Evolutionary conservation across 352 stramenopile genomes (phyloP), one percentile per base, ranked within the genome.

Genomic region (Globisporangium acanthophoron): DNA sequence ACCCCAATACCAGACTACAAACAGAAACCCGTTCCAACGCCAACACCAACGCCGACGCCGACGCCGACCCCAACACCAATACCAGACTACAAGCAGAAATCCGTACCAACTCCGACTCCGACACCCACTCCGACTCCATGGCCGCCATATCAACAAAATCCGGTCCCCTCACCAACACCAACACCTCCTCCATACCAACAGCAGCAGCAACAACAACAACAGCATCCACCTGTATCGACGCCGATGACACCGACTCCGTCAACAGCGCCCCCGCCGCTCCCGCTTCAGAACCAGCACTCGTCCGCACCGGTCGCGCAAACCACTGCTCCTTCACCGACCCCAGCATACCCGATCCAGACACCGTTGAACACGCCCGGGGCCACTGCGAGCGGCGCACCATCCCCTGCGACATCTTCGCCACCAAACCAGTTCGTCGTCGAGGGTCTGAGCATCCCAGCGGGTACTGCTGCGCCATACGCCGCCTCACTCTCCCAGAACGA

Each of bases 281-380:
- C 7, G 33, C 8, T 39, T 8, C 33, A 39, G 33, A 39, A 8
- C 33, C 33, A 39, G 33, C 9, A 39, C 33, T 39, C 8, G 33
- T 39, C 33, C 33, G 56, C 49, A 9, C 43, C 67, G 21, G 58
- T 61, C 45, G 12, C 55, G 56, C 35, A 57, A 41, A 24, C 41
- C 8, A 18, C n/a, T 16, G 41, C 51, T 29, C 47, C 39, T 52
- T 39, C n/a, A 62, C 4, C 21, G 16, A 52, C 18, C 24, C 13
- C 21, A 21, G 12, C 41, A 3, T 24, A 47, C 35, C 60, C 41
- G 24, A n/a, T n/a, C 8, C 40, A 3, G 37, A 51, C n/a, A 66
- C n/a, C 59, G 47, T 15, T 53, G 24, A 27, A 27, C 24, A 27
- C 24, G 24, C 24, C 24, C 24, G 24, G 24, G 24, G 24, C 24